Percentiles rank a stretch among this genome's conserved stretches.
phyloP scores from a whole-genome alignment of 2,329 filamentous ascomycete genomes.

The Epichloe typhina region DNA sequence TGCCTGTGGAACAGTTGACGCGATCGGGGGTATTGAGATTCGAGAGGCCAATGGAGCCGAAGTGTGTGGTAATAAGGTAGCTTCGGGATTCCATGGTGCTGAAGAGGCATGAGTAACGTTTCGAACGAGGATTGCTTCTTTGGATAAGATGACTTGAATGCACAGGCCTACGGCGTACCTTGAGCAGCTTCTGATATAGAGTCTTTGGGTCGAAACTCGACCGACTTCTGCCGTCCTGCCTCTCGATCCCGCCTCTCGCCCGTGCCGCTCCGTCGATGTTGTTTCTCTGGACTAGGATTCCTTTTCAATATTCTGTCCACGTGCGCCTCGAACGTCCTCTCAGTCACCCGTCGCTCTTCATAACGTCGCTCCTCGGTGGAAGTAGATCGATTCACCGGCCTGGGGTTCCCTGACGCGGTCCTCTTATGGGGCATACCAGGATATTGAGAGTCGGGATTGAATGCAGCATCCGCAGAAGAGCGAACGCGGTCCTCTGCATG shows the following conservation, averaged over 20 bases:
- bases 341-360: conserved; percentile 42
- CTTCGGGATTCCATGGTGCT: conserved; percentile 67
- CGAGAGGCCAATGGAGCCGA: conserved; percentile 59
- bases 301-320: conserved; percentile 49
- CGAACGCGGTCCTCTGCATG: conserved; percentile 24
- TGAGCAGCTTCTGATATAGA: conserved; percentile 33
- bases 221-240: conserved; percentile 25
- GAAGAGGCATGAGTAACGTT: background rate
- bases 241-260: conserved; percentile 27
- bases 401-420: conserved; percentile 42
- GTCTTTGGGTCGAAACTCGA: conserved; percentile 33
- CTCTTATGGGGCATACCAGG: conserved; percentile 40
- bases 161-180: conserved; percentile 23
- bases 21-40: conserved; percentile 55
- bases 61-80: conserved; percentile 53
- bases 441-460: conserved; percentile 19
- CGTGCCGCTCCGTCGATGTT: conserved; percentile 29
- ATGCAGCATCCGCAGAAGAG: conserved; percentile 19
- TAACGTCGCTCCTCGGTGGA: conserved; percentile 27
- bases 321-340: conserved; percentile 44
- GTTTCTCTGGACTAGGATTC: conserved; percentile 44
- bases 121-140: background rate
- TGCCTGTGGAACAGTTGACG: conserved; percentile 58
- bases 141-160: background rate
- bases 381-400: conserved; percentile 29